Conservation (phyloP, 345 rosid genomes). For the Camelina sativa region DNA sequence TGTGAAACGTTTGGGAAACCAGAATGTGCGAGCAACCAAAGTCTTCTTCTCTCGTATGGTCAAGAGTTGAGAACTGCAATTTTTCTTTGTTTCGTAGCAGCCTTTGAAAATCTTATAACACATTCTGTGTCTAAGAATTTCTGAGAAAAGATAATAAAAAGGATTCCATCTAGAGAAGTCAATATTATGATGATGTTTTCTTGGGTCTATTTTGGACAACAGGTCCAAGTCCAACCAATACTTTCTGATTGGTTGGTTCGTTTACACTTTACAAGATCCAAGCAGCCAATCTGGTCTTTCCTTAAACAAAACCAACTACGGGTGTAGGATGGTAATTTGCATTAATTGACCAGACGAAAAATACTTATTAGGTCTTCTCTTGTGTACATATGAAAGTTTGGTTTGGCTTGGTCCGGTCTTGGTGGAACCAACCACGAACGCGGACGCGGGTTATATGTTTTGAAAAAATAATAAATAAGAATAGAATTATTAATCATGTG, state of each 20-base stretch:
- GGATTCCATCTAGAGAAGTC: neutral
- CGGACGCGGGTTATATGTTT: slow-evolving; percentile 34
- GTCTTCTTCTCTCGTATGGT: neutral
- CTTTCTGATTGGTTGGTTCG: slow-evolving; percentile 17
- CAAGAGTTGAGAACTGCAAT: neutral
- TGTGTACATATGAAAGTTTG: neutral
- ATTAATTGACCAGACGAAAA: slow-evolving; percentile 19
- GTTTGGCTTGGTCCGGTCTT: slow-evolving; percentile 11
- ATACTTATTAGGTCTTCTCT: neutral
- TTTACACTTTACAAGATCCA: neutral
- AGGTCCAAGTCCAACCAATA: neutral
- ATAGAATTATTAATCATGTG: neutral
- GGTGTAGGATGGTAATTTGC: slow-evolving; percentile 1
- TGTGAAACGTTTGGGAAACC: neutral
- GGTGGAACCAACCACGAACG: neutral
- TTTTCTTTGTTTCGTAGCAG: neutral
- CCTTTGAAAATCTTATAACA: neutral
- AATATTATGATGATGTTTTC: neutral
- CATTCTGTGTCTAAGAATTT: slow-evolving; percentile 1
- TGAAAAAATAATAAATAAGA: neutral
- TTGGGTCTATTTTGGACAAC: slow-evolving; percentile 2
- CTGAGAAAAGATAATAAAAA: neutral
- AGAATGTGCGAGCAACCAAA: neutral
- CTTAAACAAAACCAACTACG: neutral
- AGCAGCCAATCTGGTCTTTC: neutral